Percentiles rank a stretch among this genome's conserved stretches.
phyloP scores from a whole-genome alignment of 257 asterid genomes.

The Cynanchum wilfordii region DNA sequence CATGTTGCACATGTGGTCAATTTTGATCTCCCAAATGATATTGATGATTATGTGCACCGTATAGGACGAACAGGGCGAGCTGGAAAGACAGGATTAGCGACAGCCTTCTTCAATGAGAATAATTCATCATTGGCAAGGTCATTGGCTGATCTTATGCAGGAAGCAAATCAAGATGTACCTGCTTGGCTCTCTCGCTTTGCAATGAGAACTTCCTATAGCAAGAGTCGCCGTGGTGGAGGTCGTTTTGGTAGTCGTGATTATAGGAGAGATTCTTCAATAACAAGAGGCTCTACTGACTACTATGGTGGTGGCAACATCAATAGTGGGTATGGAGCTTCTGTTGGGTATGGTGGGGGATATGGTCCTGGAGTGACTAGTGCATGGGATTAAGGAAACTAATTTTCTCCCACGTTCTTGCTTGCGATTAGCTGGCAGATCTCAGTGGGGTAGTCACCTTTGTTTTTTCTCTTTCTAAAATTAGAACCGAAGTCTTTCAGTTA shows the following conservation, averaged over 20 bases:
- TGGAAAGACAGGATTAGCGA: constrained; percentile 82
- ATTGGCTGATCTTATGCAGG: constrained; percentile 82
- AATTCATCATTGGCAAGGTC: constrained; percentile 70
- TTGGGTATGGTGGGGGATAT: constrained; percentile 49
- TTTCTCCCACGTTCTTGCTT: constrained; percentile 6
- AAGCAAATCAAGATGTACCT: constrained; percentile 93
- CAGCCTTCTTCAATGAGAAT: constrained; percentile 85
- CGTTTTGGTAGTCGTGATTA: constrained; percentile 83
- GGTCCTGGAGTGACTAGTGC: constrained; percentile 66
- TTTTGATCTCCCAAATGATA: constrained; percentile 91
- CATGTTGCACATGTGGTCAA: constrained; percentile 91
- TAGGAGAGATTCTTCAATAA: constrained; percentile 49
- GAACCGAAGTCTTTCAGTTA: constrained; percentile 21
- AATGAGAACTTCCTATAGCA: constrained; percentile 47
- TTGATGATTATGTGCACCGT: constrained; percentile 93
- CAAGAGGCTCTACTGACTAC: constrained; percentile 50
- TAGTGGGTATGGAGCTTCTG: constrained; percentile 29
- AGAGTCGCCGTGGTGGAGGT: constrained; percentile 67
- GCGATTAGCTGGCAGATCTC: constrained; percentile 14
- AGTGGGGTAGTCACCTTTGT: constrained; percentile 11
- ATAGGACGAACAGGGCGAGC: constrained; percentile 97
- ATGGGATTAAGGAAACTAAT: constrained; percentile 51
- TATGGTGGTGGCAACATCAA: constrained; percentile 39
- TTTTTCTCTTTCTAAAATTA: constrained; percentile 7
- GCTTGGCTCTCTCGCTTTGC: constrained; percentile 88